phyloP scores from a whole-genome alignment of 1,284 basidiomycete species.

The Lentinula novae-zelandiae region DNA sequence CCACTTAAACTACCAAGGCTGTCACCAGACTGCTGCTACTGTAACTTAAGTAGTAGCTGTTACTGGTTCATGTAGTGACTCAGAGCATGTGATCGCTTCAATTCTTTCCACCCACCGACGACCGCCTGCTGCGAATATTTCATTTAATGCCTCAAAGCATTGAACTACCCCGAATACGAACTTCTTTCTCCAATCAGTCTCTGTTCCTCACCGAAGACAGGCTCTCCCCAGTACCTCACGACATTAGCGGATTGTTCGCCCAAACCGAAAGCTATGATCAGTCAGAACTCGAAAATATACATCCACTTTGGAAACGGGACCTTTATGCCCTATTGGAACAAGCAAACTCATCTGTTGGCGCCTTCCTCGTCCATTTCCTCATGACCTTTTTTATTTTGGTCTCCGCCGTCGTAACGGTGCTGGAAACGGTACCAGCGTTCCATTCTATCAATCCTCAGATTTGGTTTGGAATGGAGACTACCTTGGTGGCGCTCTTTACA shows the following conservation, averaged over 20 bases:
- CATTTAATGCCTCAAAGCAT: slow-evolving; percentile 8
- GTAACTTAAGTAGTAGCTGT: no score
- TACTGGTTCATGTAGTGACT: background rate
- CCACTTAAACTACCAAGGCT: no score
- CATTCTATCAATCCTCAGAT: slow-evolving; percentile 65
- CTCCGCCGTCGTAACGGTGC: slow-evolving; percentile 77
- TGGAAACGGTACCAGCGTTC: slow-evolving; percentile 83
- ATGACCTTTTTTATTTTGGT: slow-evolving; percentile 61
- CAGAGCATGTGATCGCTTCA: no score
- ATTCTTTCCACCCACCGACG: background rate
- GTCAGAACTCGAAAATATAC: slow-evolving; percentile 31
- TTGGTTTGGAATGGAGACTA: slow-evolving; percentile 82
- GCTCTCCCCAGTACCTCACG: slow-evolving; percentile 23
- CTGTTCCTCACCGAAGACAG: slow-evolving; percentile 36
- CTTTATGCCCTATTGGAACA: slow-evolving; percentile 63
- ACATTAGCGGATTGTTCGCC: slow-evolving; percentile 33
- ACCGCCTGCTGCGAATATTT: background rate
- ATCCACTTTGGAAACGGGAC: slow-evolving; percentile 54
- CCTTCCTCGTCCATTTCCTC: slow-evolving; percentile 62
- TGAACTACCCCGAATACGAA: slow-evolving; percentile 9
- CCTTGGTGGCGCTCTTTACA: slow-evolving; percentile 77
- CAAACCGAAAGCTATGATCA: slow-evolving; percentile 31
- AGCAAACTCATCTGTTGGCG: slow-evolving; percentile 62
- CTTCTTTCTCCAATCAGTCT: background rate
- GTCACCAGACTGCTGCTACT: no score